Base-by-base conservation (phyloP, 192 early-diverging fungal genomes). In the Phlyctochytrium bullatum region DNA sequence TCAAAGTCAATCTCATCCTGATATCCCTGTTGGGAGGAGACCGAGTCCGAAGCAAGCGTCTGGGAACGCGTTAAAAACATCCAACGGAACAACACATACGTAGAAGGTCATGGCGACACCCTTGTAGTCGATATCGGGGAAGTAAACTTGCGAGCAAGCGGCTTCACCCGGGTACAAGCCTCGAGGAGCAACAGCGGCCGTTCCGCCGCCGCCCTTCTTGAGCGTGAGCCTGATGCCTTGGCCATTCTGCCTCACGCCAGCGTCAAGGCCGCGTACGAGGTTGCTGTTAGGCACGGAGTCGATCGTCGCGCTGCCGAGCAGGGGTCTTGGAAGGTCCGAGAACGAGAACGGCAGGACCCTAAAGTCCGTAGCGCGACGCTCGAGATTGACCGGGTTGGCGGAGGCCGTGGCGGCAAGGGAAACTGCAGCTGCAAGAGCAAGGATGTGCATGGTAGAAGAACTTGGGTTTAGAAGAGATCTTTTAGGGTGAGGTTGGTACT, bases 1-100 rank as follows among this genome's bases (percentile, higher is more conserved):
- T 47, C 40, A 47, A 47, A 47, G 20, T 47, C 40, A 47, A 47
- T 47, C 40, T 47, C 40, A 47, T 47, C 40, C 40, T 47, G 6
- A 20, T 6, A 14, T 6, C 40, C 40, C 6, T 47, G 10, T 6
- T 47, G 6, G 6, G 40, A 47, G 20, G 40, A 47, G 20, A 47
- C 40, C 6, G 10, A 14, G 40, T 47, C 20, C 20, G 40, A 47
- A 14, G 40, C 40, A 47, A 47, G 6, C 20, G 40, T 47, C 40
- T 47, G 20, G 20, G 40, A 47, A 47, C 6, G 20, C 6, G 20
- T 14, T 20, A 47, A 20, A 47, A 47, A 47, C 6, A 47, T n/a
- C n/a, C n/a, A n/a, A n/a, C n/a, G n/a, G n/a, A n/a, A n/a, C n/a
- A n/a, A n/a, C n/a, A n/a, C 40, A 14, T 47, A 47, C 40, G 40